Evolutionary conservation across 441 rosid genomes (phyloP), one percentile per base, ranked within the genome.

Genomic region (Adansonia rubrostipa): DNA sequence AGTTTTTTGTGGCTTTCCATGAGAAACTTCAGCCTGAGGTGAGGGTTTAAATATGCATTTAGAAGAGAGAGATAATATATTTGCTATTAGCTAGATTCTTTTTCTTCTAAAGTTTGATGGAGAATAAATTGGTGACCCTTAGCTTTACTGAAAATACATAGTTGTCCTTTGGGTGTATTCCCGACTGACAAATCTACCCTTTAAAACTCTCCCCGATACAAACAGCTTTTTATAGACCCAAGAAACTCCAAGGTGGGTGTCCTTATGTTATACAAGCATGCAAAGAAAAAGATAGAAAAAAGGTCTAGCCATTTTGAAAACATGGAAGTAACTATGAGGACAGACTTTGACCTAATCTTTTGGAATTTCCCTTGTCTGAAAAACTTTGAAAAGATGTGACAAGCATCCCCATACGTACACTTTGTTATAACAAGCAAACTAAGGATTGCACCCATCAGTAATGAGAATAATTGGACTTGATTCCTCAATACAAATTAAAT

Each of bases 291-390:
- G 70, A 71, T 22, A 22, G 69, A 17, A 78, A 78, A 82, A 84
- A 82, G 86, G 67, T 62, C 8, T 57, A 68, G 15, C 80, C 84
- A 84, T 84, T 85, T 86, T 36, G 77, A 66, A 76, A 78, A 72
- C 61, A 36, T 36, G 40, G 40, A 60, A 9, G 11, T 70, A 13
- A 8, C 3, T 60, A 76, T 28, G 56, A 57, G 80, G 78, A 69
- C 56, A 75, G 79, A 65, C 78, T 86, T 87, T 87, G 91, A 85
- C 89, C 82, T 80, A 66, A 81, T 83, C 83, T 81, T 77, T 83
- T 63, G 80, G 79, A 85, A 82, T 77, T 83, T 79, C 57, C 73
- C 71, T 75, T 53, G 15, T 36, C 40, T 3, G 40, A 36, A 36
- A 51, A 82, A 80, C 76, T 82, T 80, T 80, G 73, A 82, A 84